Evolutionary conservation across 1,139 yeast genomes (phyloP).

Genomic region (Suhomyces maxii): DNA sequence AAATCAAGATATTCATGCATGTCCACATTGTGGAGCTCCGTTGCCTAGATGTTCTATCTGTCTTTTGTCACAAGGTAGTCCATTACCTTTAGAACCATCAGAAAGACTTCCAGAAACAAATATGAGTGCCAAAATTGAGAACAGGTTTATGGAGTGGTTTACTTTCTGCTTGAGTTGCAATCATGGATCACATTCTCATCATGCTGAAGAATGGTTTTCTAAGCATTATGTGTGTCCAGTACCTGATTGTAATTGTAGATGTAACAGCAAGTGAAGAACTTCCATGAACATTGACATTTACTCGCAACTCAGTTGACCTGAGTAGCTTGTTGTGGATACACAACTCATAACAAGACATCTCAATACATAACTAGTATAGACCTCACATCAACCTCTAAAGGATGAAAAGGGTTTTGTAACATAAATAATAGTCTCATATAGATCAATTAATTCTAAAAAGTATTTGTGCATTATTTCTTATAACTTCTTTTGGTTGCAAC

Average conservation of each 20-base stretch:
- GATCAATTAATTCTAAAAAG: too few species aligned
- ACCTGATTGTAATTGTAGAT: conserved; percentile 85
- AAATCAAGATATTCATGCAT: conserved; percentile 40
- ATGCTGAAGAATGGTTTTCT: conserved; percentile 94
- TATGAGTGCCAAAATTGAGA: conserved; percentile 26
- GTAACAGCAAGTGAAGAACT: conserved; percentile 54
- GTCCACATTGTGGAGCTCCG: conserved; percentile 89
- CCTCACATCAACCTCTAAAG: too few species aligned
- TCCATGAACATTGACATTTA: too few species aligned
- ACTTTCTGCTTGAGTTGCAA: conserved; percentile 88
- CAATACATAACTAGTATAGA: too few species aligned
- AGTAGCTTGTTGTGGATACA: too few species aligned
- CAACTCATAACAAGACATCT: too few species aligned
- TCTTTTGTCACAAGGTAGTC: conserved; percentile 75
- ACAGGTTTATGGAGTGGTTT: conserved; percentile 68
- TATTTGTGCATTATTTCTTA: too few species aligned
- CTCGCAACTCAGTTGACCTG: too few species aligned
- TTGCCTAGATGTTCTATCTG: conserved; percentile 92
- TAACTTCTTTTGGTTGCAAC: too few species aligned
- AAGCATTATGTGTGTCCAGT: conserved; percentile 89
- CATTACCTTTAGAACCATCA: conserved; percentile 45
- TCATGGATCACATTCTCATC: conserved; percentile 93
- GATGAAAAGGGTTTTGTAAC: too few species aligned
- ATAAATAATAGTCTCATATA: too few species aligned
- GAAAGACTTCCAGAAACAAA: conserved; percentile 19